Percentiles rank a stretch among this genome's conserved stretches.
Conservation (phyloP, 768 basidiomycete species). For the Russula earlei region DNA sequence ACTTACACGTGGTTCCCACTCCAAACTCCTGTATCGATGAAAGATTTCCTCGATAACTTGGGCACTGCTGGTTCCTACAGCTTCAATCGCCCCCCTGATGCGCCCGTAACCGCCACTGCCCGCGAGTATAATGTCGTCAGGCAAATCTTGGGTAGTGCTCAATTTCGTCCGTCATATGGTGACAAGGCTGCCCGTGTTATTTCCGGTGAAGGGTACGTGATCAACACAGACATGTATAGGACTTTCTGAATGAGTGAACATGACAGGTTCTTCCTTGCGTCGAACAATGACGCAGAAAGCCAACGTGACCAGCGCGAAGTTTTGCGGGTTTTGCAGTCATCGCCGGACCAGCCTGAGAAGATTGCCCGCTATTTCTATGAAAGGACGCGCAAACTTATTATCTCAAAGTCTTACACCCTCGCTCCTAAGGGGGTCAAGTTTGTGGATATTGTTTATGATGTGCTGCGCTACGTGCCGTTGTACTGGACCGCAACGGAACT, state of each 20-base stretch:
- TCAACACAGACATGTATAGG: background rate
- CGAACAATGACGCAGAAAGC: constrained; percentile 29
- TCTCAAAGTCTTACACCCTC: constrained; percentile 42
- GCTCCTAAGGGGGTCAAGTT: constrained; percentile 43
- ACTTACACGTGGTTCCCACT: constrained; percentile 84
- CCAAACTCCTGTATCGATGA: constrained; percentile 69
- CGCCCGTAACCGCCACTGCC: constrained; percentile 27
- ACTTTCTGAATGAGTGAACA: background rate
- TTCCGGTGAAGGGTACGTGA: constrained; percentile 48
- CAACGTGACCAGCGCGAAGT: constrained; percentile 42
- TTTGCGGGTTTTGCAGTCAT: constrained; percentile 36
- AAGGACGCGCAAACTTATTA: constrained; percentile 51
- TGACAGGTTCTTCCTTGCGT: constrained; percentile 56
- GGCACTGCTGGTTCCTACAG: constrained; percentile 47
- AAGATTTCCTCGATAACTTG: constrained; percentile 45
- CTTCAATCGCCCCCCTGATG: constrained; percentile 37
- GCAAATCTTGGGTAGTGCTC: constrained; percentile 40
- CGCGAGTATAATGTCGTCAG: constrained; percentile 42
- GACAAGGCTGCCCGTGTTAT: constrained; percentile 44
- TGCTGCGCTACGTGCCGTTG: constrained; percentile 55
- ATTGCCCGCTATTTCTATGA: constrained; percentile 57
- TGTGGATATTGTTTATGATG: constrained; percentile 62
- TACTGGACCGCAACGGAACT: constrained; percentile 63
- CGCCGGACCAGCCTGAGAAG: constrained; percentile 38
- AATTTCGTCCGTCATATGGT: constrained; percentile 43